phyloP scores from a whole-genome alignment of 1,284 basidiomycete genomes.

The Ceratobasidium theobromae region DNA sequence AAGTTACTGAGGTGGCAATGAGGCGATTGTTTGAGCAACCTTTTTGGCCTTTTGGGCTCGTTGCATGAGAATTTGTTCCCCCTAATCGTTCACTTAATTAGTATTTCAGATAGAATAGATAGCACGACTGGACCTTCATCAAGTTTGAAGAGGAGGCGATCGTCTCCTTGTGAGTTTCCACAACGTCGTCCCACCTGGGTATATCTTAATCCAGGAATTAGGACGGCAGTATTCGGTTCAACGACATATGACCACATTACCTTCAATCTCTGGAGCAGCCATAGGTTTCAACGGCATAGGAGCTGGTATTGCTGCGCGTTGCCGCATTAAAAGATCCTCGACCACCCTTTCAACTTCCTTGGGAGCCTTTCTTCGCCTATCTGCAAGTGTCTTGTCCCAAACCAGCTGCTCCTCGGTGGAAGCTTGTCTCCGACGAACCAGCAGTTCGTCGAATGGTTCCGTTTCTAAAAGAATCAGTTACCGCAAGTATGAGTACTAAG shows the following conservation, averaged over 20 bases:
- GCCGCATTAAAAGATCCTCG: constrained; percentile 50
- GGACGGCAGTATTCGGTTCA: neutral
- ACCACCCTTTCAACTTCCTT: constrained; percentile 53
- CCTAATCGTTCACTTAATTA: neutral
- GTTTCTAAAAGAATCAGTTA: constrained; percentile 50
- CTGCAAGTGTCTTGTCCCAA: constrained; percentile 66
- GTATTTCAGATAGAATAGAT: neutral
- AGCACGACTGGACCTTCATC: neutral
- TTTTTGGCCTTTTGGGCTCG: constrained; percentile 15
- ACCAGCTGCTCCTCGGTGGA: constrained; percentile 64
- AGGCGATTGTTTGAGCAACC: constrained; percentile 14
- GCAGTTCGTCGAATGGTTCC: constrained; percentile 77
- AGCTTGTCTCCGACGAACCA: constrained; percentile 72
- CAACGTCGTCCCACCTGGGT: constrained; percentile 8
- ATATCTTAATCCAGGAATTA: neutral
- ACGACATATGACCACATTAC: neutral
- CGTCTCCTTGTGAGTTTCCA: constrained; percentile 5
- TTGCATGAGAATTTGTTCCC: neutral
- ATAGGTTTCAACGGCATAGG: neutral
- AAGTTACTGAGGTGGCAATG: constrained; percentile 17
- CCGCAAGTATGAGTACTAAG: neutral
- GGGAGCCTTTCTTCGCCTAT: constrained; percentile 60
- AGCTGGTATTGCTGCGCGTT: constrained; percentile 42
- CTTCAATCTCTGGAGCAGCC: neutral
- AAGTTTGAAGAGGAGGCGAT: neutral